Percentiles rank a stretch among this genome's conserved stretches.
phyloP scores from a whole-genome alignment of 345 rosid genomes.

The Boechera divaricarpa region DNA sequence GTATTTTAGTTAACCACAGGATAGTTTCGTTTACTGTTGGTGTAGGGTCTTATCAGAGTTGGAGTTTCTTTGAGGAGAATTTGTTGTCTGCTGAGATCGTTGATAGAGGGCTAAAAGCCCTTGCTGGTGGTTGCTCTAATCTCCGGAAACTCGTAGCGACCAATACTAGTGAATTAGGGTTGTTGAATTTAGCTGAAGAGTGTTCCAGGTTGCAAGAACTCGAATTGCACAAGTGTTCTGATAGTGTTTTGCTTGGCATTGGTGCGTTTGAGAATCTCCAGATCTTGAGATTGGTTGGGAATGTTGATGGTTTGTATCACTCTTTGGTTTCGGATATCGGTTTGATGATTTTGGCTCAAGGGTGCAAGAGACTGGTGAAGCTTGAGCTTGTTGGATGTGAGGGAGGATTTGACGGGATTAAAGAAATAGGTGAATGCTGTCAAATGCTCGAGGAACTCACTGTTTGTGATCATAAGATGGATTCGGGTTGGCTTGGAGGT shows the following conservation, averaged over 20 bases:
- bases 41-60: constrained; percentile 48
- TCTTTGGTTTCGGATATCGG: constrained; percentile 87
- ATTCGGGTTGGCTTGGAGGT: constrained; percentile 88
- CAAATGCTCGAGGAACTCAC: constrained; percentile 94
- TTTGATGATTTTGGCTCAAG: constrained; percentile 87
- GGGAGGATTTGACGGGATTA: constrained; percentile 94
- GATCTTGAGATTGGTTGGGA: constrained; percentile 72
- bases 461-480: constrained; percentile 87
- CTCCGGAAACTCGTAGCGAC: constrained; percentile 68
- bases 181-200: constrained; percentile 65
- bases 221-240: constrained; percentile 78
- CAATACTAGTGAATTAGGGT: constrained; percentile 74
- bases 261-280: constrained; percentile 87
- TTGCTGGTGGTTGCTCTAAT: constrained; percentile 70
- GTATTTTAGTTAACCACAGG: constrained; percentile 59
- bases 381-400: constrained; percentile 87
- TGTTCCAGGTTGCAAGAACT: constrained; percentile 80
- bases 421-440: constrained; percentile 93
- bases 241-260: constrained; percentile 72
- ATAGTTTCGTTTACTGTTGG: constrained; percentile 54
- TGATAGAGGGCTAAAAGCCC: constrained; percentile 61
- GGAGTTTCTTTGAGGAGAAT: constrained; percentile 51
- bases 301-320: constrained; percentile 65
- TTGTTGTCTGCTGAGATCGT: constrained; percentile 66
- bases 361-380: constrained; percentile 87